Conservation (phyloP, 345 rosid genomes). For the Pelargonium nanum region DNA sequence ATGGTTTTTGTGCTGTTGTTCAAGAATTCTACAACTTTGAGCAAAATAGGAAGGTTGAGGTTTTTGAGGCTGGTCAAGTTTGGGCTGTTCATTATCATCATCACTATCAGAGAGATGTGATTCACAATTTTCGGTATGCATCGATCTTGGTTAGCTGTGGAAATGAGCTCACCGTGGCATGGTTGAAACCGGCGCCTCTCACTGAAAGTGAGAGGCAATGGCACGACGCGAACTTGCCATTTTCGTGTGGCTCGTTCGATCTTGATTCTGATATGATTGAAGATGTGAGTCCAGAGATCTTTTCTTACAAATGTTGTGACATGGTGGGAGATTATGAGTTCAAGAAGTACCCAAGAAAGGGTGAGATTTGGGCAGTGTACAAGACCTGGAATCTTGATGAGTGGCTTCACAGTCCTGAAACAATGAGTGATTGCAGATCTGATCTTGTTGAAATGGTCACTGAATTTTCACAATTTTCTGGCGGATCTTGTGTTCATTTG, state of each 20-base stretch:
- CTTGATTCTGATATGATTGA: not conserved
- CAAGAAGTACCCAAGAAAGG: conserved; percentile 10
- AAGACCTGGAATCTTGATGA: conserved; percentile 10
- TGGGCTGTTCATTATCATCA: conserved; percentile 3
- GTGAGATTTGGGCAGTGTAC: conserved; percentile 19
- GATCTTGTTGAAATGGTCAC: conserved; percentile 10
- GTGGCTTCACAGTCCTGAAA: conserved; percentile 9
- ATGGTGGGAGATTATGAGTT: conserved; percentile 4
- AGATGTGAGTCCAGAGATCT: conserved; percentile 5
- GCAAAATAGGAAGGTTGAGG: conserved; percentile 1
- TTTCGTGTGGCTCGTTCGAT: conserved; percentile 8
- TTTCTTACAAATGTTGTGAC: conserved; percentile 10
- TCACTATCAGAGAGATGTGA: no score
- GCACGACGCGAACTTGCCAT: conserved; percentile 2
- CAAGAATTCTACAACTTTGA: conserved; percentile 10
- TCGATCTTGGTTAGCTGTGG: not conserved
- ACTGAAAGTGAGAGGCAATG: not conserved
- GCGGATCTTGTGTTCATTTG: not conserved
- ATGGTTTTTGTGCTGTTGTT: no score
- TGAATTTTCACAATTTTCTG: conserved; percentile 4
- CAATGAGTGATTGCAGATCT: conserved; percentile 3
- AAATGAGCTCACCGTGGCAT: conserved; percentile 1
- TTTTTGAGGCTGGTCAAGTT: not conserved
- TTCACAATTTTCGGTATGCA: conserved; percentile 1
- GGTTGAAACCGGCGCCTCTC: conserved; percentile 4